Evolutionary conservation across 805 yeast genomes (phyloP), one percentile per base, ranked within the genome.

Genomic region (Sugiyamaella boreocaroliniensis): DNA sequence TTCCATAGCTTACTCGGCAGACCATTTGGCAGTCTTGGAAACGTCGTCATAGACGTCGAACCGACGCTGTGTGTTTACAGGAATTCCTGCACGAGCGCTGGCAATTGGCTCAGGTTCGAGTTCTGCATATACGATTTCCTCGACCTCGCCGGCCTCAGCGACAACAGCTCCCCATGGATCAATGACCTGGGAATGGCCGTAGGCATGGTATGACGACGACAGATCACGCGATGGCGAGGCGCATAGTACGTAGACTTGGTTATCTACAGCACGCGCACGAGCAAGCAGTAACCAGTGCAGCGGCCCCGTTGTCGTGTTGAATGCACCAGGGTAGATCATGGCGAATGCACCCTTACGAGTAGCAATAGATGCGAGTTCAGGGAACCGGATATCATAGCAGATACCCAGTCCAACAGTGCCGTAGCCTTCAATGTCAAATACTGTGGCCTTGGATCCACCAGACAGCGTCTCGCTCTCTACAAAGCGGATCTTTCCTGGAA

Each of bases 361-460:
- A 58, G 96, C 89, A 58, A 88, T 70, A 40, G 85, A 65, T 1
- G 95, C 83, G 50, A 88, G 70, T 66, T 92, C 97, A 0, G 97
- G 97, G 69, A 92, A 92, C 56, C 99, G 75, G 29, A 93, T 80
- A 68, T 92, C 99, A 67, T 93, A 93, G 69, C 99, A 92, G 40
- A 92, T 74, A 3, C 92, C 96, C 43, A 87, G 73, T 0, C 97
- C 98, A 32, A 87, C 80, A 51, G 74, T 78, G 41, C 89, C 89
- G 62, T 72, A 77, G 19, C 79, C 84, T 1, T 79, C 80, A 45
- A 86, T 63, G 50, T 80, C 80, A 60, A 84, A 78, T 6, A 89
- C 85, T 0, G 99, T 89, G 42, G 95, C 85, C 64, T 84, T 83
- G 60, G 78, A 74, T 20, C 97, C 98, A 10, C 89, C 88, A 9